Evolutionary conservation across 73 alveolate genomes (phyloP), one percentile per base, ranked within the genome.

Genomic region (Blepharisma japonicum): DNA sequence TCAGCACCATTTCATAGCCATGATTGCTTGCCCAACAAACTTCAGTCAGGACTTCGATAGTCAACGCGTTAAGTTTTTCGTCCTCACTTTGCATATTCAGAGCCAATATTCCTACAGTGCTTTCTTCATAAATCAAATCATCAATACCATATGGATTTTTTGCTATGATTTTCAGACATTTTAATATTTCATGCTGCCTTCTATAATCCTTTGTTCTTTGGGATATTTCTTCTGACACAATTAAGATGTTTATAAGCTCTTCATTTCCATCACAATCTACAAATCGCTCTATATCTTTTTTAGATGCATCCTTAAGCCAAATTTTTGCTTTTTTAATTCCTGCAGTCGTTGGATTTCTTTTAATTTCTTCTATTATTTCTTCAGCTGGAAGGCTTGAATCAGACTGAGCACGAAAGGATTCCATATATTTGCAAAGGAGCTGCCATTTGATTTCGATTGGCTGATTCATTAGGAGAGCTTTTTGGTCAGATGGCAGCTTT

Each of bases 391-490:
- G 18, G 46, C 18, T 18, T 18, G 14, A 14, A 14, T 61, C 23
- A 14, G 74, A 20, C 38, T 11, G n/a, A 8, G 46, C 46, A 14
- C 18, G 11, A 8, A 2, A 14, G 14, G 14, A 11, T 61, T 61
- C 74, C 18, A 18, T 14, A 61, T 61, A 25, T 39, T 39, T n/a
- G 74, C 74, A 61, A 11, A 61, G 46, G 18, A 61, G 46, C 49
- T 61, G 74, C 74, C 74, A 61, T 61, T 61, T 61, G 74, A 61
- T 25, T 25, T 61, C 74, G 23, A 61, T 39, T 0, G 74, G 74
- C 74, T 61, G 74, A 25, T n/a, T 14, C 11, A 61, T 8, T 0
- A 61, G 74, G 47, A n/a, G 23, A n/a, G 14, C 46, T 61, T 61
- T 61, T 61, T 61, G 74, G 11, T 61, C 74, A 1, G 14, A 8